phyloP scores from a whole-genome alignment of 1,284 basidiomycete species.

The Puccinia polysora region DNA sequence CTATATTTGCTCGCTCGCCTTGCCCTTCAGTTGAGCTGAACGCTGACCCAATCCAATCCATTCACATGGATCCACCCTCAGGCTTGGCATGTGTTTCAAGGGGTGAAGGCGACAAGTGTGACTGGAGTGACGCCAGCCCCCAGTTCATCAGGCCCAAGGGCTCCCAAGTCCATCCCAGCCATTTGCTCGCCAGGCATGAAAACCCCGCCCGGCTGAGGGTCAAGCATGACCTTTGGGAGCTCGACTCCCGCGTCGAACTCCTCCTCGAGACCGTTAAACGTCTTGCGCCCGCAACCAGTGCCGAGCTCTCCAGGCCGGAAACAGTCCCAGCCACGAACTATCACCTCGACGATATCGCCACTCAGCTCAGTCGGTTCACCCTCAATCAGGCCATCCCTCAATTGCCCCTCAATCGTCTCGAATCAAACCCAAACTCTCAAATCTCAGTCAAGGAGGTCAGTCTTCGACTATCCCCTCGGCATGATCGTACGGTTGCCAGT shows the following conservation, averaged over 20 bases:
- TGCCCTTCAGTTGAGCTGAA: not conserved
- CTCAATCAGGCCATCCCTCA: constrained; percentile 21
- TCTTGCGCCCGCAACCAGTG: not conserved
- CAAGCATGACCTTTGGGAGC: constrained; percentile 13
- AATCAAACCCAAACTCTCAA: constrained; percentile 8
- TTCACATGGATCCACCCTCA: not conserved
- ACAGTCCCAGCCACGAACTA: constrained; percentile 23
- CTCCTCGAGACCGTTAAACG: constrained; percentile 7
- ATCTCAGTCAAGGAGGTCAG: constrained; percentile 28
- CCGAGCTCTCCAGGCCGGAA: not conserved
- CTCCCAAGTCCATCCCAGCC: not conserved
- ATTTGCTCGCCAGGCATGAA: not conserved
- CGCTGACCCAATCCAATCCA: not conserved
- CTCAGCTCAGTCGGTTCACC: constrained; percentile 30
- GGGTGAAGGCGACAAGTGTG: constrained; percentile 37
- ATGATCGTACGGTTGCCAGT: not conserved
- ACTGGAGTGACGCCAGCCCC: constrained; percentile 24
- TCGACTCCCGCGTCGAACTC: not conserved
- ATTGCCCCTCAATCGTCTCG: not conserved
- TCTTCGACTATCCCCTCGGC: not conserved
- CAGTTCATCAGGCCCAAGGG: constrained; percentile 23
- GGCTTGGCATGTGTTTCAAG: constrained; percentile 27
- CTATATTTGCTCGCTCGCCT: not conserved
- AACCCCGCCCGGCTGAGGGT: constrained; percentile 17
- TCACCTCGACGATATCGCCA: constrained; percentile 23